Evolutionary conservation across 495 filamentous ascomycete species (phyloP), one percentile per base, ranked within the genome.

Genomic region (Penicillium diatomitis): DNA sequence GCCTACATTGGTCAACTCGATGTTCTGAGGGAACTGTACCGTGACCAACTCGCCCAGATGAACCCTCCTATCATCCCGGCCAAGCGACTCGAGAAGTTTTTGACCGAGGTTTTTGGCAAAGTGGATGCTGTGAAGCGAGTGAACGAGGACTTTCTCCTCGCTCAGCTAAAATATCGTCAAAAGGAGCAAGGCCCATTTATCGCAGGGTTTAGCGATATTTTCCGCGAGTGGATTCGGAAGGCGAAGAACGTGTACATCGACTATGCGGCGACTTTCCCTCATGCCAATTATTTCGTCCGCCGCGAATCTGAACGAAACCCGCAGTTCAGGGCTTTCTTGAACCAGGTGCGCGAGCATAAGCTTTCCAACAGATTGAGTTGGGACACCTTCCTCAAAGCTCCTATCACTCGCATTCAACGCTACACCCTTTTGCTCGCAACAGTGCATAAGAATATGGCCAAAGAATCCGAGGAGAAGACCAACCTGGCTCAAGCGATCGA

Each of bases 201-300:
- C 50, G 75, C 79, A 39, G 92, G 94, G 6, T 96, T 96, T 65
- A 95, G 90, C 59, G 92, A 97, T 55, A 89, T 99, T 47, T 99
- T 99, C 71, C 76, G 92, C 49, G 94, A 99, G 67, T 99, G 92
- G 92, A 95, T 99, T 55, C 79, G 92, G 44, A 97, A 96, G 66
- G 92, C 94, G 2, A 88, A 85, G 66, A 67, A 70, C 4, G 83
- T 86, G 2, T 99, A 97, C 66, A 82, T 96, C 51, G 90, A 90
- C 38, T 99, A 97, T 67, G 88, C 91, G 42, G 84, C 86, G 1
- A 83, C 81, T 0, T 97, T 89, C 49, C 91, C 92, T 0, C 79
- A 86, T 40, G 92, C 92, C 0, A 83, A 77, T 33, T 90, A 86
- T 65, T 68, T 89, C 36, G 80, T 99, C 27, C 83, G 88, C 41